Conservation (phyloP, 768 basidiomycete genomes). For the Podaxis sp. region DNA sequence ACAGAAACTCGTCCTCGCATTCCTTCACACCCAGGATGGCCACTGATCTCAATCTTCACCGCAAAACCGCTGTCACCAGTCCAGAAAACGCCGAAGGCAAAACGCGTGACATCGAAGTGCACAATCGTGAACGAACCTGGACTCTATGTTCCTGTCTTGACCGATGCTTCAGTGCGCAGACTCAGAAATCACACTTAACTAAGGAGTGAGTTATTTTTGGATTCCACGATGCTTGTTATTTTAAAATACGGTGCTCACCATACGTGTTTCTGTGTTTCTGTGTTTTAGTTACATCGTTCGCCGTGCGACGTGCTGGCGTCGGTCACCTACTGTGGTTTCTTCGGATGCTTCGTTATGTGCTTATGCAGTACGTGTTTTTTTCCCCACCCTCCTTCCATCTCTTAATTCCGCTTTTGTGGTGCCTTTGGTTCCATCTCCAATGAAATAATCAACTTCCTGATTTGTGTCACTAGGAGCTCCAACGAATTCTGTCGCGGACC, state of each 20-base stretch:
- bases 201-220: constrained; percentile 66
- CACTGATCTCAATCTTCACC: constrained; percentile 92
- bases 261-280: constrained; percentile 13
- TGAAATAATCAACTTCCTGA: constrained; percentile 9
- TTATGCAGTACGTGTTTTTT: constrained; percentile 61
- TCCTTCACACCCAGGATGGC: constrained; percentile 69
- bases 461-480: constrained; percentile 62
- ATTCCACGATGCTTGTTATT: neutral
- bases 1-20: neutral
- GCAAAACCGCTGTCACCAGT: constrained; percentile 66
- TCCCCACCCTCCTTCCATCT: neutral
- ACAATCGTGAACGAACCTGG: constrained; percentile 96
- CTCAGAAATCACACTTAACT: constrained; percentile 90
- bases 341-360: constrained; percentile 70
- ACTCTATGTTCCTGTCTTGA: constrained; percentile 83
- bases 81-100: constrained; percentile 77
- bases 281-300: constrained; percentile 78
- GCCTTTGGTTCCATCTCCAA: neutral
- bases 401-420: neutral
- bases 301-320: constrained; percentile 74
- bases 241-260: neutral
- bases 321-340: constrained; percentile 58
- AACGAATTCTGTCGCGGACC: constrained; percentile 85
- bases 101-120: constrained; percentile 79
- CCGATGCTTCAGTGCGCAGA: constrained; percentile 88